phyloP scores from a whole-genome alignment of 768 basidiomycete genomes.

The Rhodosporidiobolus sp. region DNA sequence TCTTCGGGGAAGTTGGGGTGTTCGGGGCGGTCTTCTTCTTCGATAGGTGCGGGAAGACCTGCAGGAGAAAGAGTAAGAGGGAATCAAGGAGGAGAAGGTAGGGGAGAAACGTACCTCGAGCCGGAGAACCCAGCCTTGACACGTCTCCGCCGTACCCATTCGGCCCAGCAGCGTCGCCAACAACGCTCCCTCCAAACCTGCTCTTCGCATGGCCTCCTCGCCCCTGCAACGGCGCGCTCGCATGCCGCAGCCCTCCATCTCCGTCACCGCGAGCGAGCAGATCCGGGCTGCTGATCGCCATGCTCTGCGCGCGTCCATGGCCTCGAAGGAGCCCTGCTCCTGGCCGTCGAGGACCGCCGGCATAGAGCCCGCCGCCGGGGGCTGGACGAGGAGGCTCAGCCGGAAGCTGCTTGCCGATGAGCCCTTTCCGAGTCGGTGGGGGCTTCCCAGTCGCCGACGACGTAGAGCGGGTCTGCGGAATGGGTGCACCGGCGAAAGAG shows the following conservation, averaged over 20 bases:
- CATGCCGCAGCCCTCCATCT: background rate
- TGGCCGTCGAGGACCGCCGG: slow-evolving; percentile 32
- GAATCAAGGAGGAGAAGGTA: background rate
- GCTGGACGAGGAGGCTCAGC: slow-evolving; percentile 51
- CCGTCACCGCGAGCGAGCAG: background rate
- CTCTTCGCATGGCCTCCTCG: slow-evolving; percentile 8
- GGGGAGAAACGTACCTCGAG: background rate
- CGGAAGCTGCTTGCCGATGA: slow-evolving; percentile 53
- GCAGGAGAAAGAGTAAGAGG: background rate
- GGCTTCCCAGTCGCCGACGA: background rate
- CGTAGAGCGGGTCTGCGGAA: slow-evolving; percentile 46
- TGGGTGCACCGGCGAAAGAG: slow-evolving; percentile 21
- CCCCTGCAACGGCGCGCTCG: slow-evolving; percentile 4
- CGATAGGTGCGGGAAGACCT: background rate
- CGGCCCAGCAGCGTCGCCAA: background rate
- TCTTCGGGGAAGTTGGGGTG: slow-evolving; percentile 21
- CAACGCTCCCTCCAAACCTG: slow-evolving; percentile 22
- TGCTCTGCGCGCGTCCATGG: slow-evolving; percentile 29
- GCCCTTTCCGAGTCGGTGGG: slow-evolving; percentile 36
- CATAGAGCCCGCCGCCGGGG: slow-evolving; percentile 16
- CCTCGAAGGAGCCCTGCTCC: slow-evolving; percentile 4
- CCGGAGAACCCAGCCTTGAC: background rate
- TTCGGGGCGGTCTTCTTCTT: background rate
- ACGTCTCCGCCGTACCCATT: background rate
- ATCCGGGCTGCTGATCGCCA: slow-evolving; percentile 24